These are phyloP conservation scores for Penicillium sumatraense DNA, from an alignment of 2,329 filamentous ascomycete genomes.

Conservation along the genomic window DNA sequence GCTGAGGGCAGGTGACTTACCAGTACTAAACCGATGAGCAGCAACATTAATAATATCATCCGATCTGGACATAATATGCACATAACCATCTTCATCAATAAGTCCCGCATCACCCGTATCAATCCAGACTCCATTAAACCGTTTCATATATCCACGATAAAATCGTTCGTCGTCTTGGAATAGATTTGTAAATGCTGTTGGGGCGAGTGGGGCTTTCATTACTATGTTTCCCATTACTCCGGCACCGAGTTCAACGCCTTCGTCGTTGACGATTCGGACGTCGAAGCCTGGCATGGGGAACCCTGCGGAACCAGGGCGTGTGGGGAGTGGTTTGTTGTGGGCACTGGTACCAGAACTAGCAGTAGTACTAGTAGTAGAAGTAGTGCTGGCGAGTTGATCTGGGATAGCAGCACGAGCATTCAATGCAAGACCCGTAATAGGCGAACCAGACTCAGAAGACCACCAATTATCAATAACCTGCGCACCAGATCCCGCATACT, in stretches of 20 bases:
- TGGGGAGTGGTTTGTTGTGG: conserved; percentile 54
- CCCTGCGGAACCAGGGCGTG: conserved; percentile 85
- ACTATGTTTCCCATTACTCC: conserved; percentile 93
- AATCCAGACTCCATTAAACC: conserved; percentile 81
- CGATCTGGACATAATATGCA: conserved; percentile 66
- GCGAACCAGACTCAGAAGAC: conserved; percentile 72
- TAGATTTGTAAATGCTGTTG: conserved; percentile 81
- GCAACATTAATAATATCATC: conserved; percentile 98
- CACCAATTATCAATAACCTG: conserved; percentile 75
- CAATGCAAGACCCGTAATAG: conserved; percentile 68
- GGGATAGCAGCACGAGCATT: conserved; percentile 63
- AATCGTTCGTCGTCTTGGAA: conserved; percentile 88
- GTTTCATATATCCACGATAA: conserved; percentile 80
- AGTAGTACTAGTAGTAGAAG: neutral
- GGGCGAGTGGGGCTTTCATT: conserved; percentile 77
- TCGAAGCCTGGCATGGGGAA: conserved; percentile 93
- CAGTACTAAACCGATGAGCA: conserved; percentile 86
- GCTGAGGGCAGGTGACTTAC: conserved; percentile 61
- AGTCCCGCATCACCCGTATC: conserved; percentile 91
- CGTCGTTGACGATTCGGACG: conserved; percentile 80
- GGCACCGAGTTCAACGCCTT: conserved; percentile 70
- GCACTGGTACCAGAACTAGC: no score
- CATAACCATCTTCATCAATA: conserved; percentile 74
- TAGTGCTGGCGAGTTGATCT: conserved; percentile 30
- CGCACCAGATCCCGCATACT: conserved; percentile 67